Conservation (phyloP, 164 flowering plant genomes). For the Tetrastigma voinierianum region DNA sequence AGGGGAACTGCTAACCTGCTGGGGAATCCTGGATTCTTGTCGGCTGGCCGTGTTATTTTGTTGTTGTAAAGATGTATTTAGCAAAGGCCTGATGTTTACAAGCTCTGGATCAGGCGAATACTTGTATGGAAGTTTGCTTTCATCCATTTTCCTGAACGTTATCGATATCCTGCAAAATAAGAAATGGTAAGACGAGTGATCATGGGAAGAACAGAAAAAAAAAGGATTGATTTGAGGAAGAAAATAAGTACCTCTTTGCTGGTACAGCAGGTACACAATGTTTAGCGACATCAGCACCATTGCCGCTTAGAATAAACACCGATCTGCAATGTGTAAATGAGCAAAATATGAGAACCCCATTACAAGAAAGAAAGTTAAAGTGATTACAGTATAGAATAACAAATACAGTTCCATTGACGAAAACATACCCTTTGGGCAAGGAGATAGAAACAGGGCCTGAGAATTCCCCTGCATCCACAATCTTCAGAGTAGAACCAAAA, state of each 20-base stretch:
- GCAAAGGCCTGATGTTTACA: slow-evolving; percentile 17
- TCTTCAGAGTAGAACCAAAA: slow-evolving; percentile 41
- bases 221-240: neutral
- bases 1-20: neutral
- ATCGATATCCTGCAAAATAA: slow-evolving; percentile 40
- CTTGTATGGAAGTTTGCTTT: slow-evolving; percentile 35
- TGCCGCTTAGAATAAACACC: slow-evolving; percentile 51
- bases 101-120: slow-evolving; percentile 46
- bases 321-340: slow-evolving; percentile 38
- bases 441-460: slow-evolving; percentile 54
- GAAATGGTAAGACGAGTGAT: neutral
- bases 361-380: neutral
- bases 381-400: neutral
- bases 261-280: too few species aligned
- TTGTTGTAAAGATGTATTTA: slow-evolving; percentile 8
- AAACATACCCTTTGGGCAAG: slow-evolving; percentile 51
- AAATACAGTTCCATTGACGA: neutral
- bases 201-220: neutral
- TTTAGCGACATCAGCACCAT: slow-evolving; percentile 31
- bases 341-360: neutral
- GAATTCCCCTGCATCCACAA: slow-evolving; percentile 30
- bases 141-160: slow-evolving; percentile 54
- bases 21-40: neutral
- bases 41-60: neutral
- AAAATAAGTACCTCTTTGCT: slow-evolving; percentile 6